These are phyloP conservation scores for Pterocarpus macrocarpus DNA, from an alignment of 306 rosid genomes.

Conservation along the genomic window DNA sequence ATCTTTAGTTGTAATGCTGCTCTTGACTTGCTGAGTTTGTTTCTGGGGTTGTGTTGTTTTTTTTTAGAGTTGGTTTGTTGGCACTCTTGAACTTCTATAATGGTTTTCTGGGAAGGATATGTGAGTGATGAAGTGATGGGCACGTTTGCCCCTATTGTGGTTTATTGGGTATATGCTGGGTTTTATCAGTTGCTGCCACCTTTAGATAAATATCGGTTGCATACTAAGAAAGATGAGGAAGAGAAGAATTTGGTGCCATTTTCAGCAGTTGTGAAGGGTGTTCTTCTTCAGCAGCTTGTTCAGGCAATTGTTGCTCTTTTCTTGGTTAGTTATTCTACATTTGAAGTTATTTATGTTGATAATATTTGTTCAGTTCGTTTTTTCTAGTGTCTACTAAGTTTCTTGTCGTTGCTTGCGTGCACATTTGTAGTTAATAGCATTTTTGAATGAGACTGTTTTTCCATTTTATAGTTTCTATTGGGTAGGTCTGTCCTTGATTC, in stretches of 20 bases:
- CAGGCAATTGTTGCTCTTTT: constrained; percentile 90
- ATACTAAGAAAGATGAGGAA: constrained; percentile 70
- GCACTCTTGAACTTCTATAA: constrained; percentile 28
- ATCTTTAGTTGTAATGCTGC: constrained; percentile 57
- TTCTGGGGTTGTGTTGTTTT: constrained; percentile 46
- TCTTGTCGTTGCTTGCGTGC: constrained; percentile 9
- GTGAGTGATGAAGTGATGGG: constrained; percentile 91
- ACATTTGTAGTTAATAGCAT: constrained; percentile 2
- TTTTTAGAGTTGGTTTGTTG: constrained; percentile 31
- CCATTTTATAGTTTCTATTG: constrained; percentile 11
- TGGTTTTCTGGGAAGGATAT: constrained; percentile 86
- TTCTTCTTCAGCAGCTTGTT: constrained; percentile 83
- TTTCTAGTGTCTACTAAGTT: neutral
- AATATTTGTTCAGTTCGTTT: constrained; percentile 15
- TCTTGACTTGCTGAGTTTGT: constrained; percentile 45
- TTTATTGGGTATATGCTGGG: constrained; percentile 92
- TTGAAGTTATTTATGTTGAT: constrained; percentile 31
- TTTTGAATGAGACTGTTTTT: constrained; percentile 6
- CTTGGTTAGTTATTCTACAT: constrained; percentile 58
- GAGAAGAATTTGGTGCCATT: constrained; percentile 77
- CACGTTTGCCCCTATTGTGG: constrained; percentile 85
- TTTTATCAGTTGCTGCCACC: constrained; percentile 75
- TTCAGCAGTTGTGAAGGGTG: constrained; percentile 76
- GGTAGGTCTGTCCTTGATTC: neutral
- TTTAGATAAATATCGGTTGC: constrained; percentile 75